These are phyloP conservation scores for Yamadazyma insecticola DNA, from an alignment of 805 yeast species.

Conservation along the genomic window DNA sequence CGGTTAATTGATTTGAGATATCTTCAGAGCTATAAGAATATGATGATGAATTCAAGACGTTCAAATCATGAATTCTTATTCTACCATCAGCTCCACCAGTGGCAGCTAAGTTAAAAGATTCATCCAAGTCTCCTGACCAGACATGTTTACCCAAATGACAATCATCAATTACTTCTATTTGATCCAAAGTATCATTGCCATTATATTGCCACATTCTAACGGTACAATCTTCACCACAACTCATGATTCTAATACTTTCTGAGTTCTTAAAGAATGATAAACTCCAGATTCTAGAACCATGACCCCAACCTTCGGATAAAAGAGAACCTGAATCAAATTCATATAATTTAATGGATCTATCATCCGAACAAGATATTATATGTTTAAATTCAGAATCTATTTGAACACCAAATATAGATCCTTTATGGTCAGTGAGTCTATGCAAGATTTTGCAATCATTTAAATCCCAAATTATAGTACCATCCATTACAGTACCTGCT, in stretches of 20 bases:
- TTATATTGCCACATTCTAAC: conserved; percentile 68
- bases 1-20: conserved; percentile 23
- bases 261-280: conserved; percentile 49
- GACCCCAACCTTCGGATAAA: conserved; percentile 91
- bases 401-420: conserved; percentile 81
- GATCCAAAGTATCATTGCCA: conserved; percentile 27
- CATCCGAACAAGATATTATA: conserved; percentile 87
- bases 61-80: conserved; percentile 57
- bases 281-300: conserved; percentile 90
- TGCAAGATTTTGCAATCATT: conserved; percentile 40
- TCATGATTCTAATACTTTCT: conserved; percentile 41
- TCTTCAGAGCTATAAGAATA: conserved; percentile 23
- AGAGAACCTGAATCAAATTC: conserved; percentile 52
- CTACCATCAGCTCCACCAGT: conserved; percentile 96
- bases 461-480: conserved; percentile 75
- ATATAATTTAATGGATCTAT: conserved; percentile 81
- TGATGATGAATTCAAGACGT: conserved; percentile 7
- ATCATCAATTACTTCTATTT: conserved; percentile 47
- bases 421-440: conserved; percentile 73
- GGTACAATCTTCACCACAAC: conserved; percentile 82
- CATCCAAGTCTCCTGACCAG: conserved; percentile 71
- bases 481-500: conserved; percentile 93
- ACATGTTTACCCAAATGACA: conserved; percentile 82
- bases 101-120: conserved; percentile 46
- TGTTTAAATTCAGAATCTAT: conserved; percentile 51